Base-by-base conservation (phyloP, 2,329 filamentous ascomycete species). In the Orbilia ellipsospora region DNA sequence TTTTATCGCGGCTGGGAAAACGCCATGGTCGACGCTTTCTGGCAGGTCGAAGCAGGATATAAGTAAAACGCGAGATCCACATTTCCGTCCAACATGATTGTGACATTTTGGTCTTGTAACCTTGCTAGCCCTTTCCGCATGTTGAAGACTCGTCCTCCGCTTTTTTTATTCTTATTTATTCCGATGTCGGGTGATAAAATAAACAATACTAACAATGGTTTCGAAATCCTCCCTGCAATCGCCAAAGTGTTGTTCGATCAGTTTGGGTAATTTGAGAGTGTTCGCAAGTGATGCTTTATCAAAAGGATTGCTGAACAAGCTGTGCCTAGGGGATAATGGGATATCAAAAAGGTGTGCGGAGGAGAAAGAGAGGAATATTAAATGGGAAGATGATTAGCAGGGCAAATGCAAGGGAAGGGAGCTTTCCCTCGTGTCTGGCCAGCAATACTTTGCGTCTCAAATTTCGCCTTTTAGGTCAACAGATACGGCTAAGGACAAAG, bases 331-430 rank as follows among this genome's bases (percentile, higher is more conserved):
- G 45, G 60, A 59, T 62, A 63, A 61, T 28, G 56, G 42, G 50
- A 50, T 73, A 67, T 73, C 69, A 68, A 73, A 67, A 64, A 36
- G 31, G 31, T 36, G 70, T 74, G 63, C 67, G 70, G 70, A 74
- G 70, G 70, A 74, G 51, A 63, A 74, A 63, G 64, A 36, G 31
- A 67, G 63, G 70, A 68, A 68, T 68, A 74, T 74, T 74, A 74
- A 74, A 74, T 74, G 63, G 63, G 70, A 68, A 74, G 70, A 74
- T 74, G 70, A 74, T 74, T 74, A 74, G 70, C 70, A 67, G 70
- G 51, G 63, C 62, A 60, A 64, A 63, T 74, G 70, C 70, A 74
- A 74, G 70, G 70, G 69, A 73, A 62, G 55, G 62, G 15, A 60
- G 55, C 69, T 62, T 63, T 63, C 26, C 50, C 57, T 67, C 59